Evolutionary conservation across 2,329 filamentous ascomycete species (phyloP), one percentile per base, ranked within the genome.

Genomic region (Orbilia brochopaga): DNA sequence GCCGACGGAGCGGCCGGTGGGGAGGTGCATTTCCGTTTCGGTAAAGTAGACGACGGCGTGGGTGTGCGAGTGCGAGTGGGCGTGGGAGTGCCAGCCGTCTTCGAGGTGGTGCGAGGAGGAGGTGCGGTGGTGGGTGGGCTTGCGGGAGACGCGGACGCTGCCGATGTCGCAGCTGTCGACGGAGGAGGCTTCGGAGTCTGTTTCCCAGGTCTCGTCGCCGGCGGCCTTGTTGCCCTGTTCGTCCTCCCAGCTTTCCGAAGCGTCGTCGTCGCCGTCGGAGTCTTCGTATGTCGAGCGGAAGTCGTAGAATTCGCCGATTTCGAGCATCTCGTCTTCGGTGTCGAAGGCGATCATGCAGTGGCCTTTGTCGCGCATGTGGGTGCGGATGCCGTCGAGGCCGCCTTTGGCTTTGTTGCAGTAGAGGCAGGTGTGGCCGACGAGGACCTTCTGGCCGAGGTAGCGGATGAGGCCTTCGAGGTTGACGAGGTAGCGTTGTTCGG

Each of bases 321-420:
- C 91, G 30, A 97, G 85, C 81, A 97, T 91, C 78, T 97, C 92
- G 37, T 90, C 88, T 78, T 97, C 91, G 0, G 88, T 89, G 57
- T 88, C 87, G 79, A 93, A 99, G 0, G 91, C 92, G 76, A 99
- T 95, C 85, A 92, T 96, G 84, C 93, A 97, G 80, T 99, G 94
- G 0, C 91, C 90, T 78, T 92, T 93, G 79, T 99, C 94, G 50
- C 91, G 88, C 94, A 99, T 99, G 79, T 99, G 94, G 0, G 92
- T 97, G 78, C 97, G 92, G 24, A 92, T 87, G 17, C 90, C 93
- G 65, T 88, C 87, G 0, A 89, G 84, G 11, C 88, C 92, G 74
- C 88, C 86, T 78, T 94, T 90, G 48, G 88, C 80, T 79, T 94
- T 95, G 78, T 90, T 88, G 79, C 94, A 99, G 78, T 88, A 92